Evolutionary conservation across 2,329 filamentous ascomycete species (phyloP), one percentile per base, ranked within the genome.

Genomic region (Elsinoe necatrix): DNA sequence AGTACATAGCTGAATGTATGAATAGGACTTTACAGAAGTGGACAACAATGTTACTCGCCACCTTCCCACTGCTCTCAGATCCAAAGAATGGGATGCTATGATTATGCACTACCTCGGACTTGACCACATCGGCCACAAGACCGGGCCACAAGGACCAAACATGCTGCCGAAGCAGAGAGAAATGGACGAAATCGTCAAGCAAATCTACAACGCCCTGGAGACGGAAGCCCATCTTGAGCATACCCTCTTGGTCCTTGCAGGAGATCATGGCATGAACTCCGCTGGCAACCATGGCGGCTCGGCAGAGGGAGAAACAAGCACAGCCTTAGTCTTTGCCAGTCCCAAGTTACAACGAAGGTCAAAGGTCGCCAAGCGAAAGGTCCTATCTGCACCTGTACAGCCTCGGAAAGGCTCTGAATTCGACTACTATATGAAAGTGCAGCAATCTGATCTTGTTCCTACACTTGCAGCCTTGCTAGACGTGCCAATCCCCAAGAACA

Each of bases 231-330:
- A 95, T 69, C 81, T 96, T 1, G 68, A 81, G 29, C 86, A 87
- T 3, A 90, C 92, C 0, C 74, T 98, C 1, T 79, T 98, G 45
- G 84, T 98, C 2, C 73, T 98, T 5, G 89, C 86, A 57, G 93
- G 93, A 57, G 95, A 98, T 65, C 93, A 98, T 68, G 93, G 93
- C n/a, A 98, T 98, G 93, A 98, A 97, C 64, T 92, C 97, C 64
- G 93, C 89, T 18, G 93, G 93, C 1, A 97, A 97, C 63, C 93
- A 98, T 68, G 93, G 93, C 27, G 93, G 92, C 37, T 96, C 92
- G 8, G 91, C 91, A 0, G 82, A 89, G 1, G 92, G 93, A 42
- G 93, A 98, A 74, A 97, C 93, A 1, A 96, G 92, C 0, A 86
- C 93, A 0, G 93, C 93, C 14, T 74, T 98, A 8, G 80, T 96